Conservation (phyloP, 768 basidiomycete species). For the Porpolomopsis calyptriformis region DNA sequence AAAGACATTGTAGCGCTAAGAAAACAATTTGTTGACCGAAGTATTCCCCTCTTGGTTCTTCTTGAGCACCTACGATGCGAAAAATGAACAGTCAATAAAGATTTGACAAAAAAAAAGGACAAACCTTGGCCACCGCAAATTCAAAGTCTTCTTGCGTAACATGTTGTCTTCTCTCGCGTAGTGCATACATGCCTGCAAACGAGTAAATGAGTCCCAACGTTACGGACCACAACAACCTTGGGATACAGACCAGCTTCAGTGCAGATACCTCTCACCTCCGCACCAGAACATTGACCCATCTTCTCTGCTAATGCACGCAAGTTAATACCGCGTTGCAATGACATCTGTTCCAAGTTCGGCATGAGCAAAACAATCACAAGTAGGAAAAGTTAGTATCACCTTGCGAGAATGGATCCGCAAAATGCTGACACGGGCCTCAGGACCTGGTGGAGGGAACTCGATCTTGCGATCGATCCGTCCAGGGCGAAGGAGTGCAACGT, state of each 20-base stretch:
- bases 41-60: conserved; percentile 95
- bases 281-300: conserved; percentile 98
- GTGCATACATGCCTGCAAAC: conserved; percentile 80
- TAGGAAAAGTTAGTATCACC: conserved; percentile 27
- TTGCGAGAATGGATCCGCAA: conserved; percentile 95
- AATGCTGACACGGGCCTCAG: conserved; percentile 94
- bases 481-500: conserved; percentile 84
- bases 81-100: conserved; percentile 3
- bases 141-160: conserved; percentile 99
- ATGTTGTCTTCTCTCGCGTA: conserved; percentile 90
- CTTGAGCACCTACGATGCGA: conserved; percentile 58
- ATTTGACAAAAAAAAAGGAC: background rate
- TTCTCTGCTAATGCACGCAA: conserved; percentile 93
- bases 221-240: background rate
- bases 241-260: conserved; percentile 78
- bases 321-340: conserved; percentile 93
- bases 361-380: background rate
- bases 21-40: conserved; percentile 89
- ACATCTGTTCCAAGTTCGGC: conserved; percentile 56
- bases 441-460: conserved; percentile 96
- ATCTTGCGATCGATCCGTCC: conserved; percentile 96
- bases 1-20: too few species aligned
- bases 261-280: conserved; percentile 94
- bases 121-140: conserved; percentile 92
- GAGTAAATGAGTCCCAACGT: background rate